These are phyloP conservation scores for Leucogyrophana mollusca DNA, from an alignment of 768 basidiomycete species.

Conservation along the genomic window DNA sequence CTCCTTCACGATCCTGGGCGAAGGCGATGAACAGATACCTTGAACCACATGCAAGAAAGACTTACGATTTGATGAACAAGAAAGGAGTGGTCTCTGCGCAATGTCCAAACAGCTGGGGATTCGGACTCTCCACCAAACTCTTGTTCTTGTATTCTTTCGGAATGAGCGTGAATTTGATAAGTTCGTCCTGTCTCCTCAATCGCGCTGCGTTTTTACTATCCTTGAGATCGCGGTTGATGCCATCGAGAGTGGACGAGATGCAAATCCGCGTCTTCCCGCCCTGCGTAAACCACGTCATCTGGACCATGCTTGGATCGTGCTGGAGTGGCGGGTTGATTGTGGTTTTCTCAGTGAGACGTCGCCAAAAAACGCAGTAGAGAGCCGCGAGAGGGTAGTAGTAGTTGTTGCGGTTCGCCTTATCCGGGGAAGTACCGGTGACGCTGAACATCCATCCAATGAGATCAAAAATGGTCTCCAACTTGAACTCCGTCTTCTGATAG, in stretches of 20 bases:
- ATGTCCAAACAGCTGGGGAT: background rate
- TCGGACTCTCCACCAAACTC: too few relatives aligned
- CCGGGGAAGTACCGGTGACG: background rate
- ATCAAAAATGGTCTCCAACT: background rate
- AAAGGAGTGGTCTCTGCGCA: slow-evolving; percentile 2
- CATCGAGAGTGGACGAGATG: too few relatives aligned
- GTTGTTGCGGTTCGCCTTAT: background rate
- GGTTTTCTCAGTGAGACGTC: background rate
- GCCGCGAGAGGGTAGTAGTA: slow-evolving; percentile 1
- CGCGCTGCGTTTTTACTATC: too few relatives aligned
- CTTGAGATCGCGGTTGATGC: too few relatives aligned
- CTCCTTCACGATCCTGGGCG: too few relatives aligned
- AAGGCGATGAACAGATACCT: too few relatives aligned
- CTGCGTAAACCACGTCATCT: slow-evolving; percentile 2
- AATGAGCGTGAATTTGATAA: too few relatives aligned
- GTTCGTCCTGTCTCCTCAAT: too few relatives aligned
- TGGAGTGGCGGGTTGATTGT: background rate
- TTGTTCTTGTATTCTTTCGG: too few relatives aligned
- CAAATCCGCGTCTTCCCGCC: background rate
- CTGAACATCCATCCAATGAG: slow-evolving; percentile 5
- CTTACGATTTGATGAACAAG: background rate
- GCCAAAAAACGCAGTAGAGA: background rate
- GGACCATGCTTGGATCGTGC: background rate
- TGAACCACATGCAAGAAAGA: background rate
- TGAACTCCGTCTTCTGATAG: background rate